Evolutionary conservation across 768 basidiomycete species (phyloP).

Genomic region (Termitomyces sp.): DNA sequence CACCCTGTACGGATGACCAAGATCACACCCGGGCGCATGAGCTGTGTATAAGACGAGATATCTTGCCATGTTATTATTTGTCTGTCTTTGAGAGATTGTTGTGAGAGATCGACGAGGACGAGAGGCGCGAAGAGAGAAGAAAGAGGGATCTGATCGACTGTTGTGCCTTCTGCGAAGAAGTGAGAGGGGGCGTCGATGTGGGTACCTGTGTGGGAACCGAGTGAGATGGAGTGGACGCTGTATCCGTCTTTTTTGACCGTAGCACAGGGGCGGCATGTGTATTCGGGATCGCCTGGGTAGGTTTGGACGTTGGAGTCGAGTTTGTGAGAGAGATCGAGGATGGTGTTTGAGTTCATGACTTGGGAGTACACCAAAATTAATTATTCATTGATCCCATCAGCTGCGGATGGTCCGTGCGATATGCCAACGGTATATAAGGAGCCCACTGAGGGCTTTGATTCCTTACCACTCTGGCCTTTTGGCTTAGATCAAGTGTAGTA

Average conservation of each 20-base stretch:
- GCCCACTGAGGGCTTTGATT: constrained; percentile 9
- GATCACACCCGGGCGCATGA: constrained; percentile 34
- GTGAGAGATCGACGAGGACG: constrained; percentile 48
- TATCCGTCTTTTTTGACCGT: constrained; percentile 41
- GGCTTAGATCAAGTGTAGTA: constrained; percentile 98
- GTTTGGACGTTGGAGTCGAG: constrained; percentile 38
- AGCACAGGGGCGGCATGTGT: constrained; percentile 29
- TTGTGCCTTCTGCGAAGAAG: constrained; percentile 51
- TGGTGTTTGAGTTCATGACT: constrained; percentile 9
- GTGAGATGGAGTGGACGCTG: constrained; percentile 43
- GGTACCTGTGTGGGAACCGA: constrained; percentile 72
- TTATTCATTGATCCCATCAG: neutral
- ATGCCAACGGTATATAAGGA: constrained; percentile 1
- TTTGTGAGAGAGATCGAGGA: constrained; percentile 52
- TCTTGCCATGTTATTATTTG: constrained; percentile 54
- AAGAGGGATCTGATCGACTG: constrained; percentile 55
- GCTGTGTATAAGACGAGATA: constrained; percentile 27
- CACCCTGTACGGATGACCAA: constrained; percentile 66
- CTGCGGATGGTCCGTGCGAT: constrained; percentile 13
- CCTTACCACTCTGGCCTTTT: constrained; percentile 89
- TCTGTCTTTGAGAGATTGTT: constrained; percentile 19
- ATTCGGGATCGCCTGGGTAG: constrained; percentile 54
- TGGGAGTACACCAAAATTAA: too few relatives aligned
- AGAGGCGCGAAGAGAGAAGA: constrained; percentile 48
- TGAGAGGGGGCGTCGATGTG: constrained; percentile 79